A percentile compares a stretch with the other conserved stretches of the same genome.
Evolutionary conservation across 768 basidiomycete genomes (phyloP).

Genomic region (Leccinum sublutescens): DNA sequence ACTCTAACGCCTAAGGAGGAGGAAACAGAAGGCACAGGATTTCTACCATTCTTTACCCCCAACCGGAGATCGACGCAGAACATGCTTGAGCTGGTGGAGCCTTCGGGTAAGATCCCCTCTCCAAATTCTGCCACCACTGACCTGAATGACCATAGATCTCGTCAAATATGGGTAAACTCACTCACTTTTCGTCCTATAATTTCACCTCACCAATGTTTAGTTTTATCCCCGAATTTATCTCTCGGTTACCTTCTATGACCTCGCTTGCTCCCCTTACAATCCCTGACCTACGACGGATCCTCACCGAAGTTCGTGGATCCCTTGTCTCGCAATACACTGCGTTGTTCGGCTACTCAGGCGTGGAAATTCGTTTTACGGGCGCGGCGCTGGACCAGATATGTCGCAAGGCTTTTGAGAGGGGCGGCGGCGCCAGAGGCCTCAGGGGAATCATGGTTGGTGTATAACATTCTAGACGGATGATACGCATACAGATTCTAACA

Average conservation of each 20-base stretch:
- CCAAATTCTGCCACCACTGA: neutral
- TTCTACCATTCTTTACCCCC: constrained; percentile 74
- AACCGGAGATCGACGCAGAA: constrained; percentile 57
- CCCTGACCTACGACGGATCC: constrained; percentile 80
- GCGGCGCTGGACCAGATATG: constrained; percentile 82
- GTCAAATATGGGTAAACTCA: constrained; percentile 70
- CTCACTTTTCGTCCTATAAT: neutral
- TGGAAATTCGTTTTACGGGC: constrained; percentile 84
- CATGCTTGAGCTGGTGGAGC: constrained; percentile 69
- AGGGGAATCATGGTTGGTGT: constrained; percentile 78
- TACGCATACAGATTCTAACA: constrained; percentile 1
- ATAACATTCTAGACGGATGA: neutral
- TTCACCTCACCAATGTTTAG: constrained; percentile 35
- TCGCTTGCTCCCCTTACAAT: constrained; percentile 77
- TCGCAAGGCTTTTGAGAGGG: constrained; percentile 69
- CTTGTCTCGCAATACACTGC: constrained; percentile 87
- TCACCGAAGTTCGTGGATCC: constrained; percentile 91
- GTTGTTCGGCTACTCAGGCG: constrained; percentile 78
- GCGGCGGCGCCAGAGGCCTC: constrained; percentile 88
- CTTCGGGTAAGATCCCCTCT: constrained; percentile 45
- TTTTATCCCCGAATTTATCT: constrained; percentile 95
- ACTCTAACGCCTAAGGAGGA: constrained; percentile 41
- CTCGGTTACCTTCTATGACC: constrained; percentile 89
- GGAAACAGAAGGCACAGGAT: constrained; percentile 36
- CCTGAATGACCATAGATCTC: constrained; percentile 52